A percentile compares a stretch with the other conserved stretches of the same genome.
phyloP scores from a whole-genome alignment of 768 basidiomycete genomes.

The Rubroboletus satanas region DNA sequence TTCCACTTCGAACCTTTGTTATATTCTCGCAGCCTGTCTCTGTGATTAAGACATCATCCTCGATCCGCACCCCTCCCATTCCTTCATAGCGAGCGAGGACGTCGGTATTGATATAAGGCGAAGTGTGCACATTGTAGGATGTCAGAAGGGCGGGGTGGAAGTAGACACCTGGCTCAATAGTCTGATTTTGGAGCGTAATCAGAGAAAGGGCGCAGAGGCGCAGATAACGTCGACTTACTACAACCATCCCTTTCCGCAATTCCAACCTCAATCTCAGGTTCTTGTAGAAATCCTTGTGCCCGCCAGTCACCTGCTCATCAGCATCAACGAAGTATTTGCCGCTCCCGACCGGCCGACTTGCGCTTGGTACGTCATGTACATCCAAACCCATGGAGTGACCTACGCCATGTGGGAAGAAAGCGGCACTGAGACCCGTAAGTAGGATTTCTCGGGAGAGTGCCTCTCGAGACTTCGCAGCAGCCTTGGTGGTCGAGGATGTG shows the following conservation, averaged over 20 bases:
- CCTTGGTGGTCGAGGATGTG: not conserved
- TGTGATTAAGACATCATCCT: constrained; percentile 85
- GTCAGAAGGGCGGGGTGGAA: constrained; percentile 79
- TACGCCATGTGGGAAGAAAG: constrained; percentile 93
- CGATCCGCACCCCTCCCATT: constrained; percentile 91
- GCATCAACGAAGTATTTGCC: constrained; percentile 64
- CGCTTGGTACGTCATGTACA: constrained; percentile 86
- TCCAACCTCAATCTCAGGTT: constrained; percentile 78
- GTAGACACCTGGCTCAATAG: constrained; percentile 88
- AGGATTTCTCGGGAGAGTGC: constrained; percentile 51
- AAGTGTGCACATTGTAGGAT: constrained; percentile 57
- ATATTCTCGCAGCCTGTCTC: constrained; percentile 74
- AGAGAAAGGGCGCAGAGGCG: not conserved
- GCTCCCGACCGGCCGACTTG: constrained; percentile 67
- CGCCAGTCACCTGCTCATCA: constrained; percentile 56
- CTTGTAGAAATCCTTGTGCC: constrained; percentile 68
- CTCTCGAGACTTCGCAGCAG: constrained; percentile 10
- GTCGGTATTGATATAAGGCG: constrained; percentile 36
- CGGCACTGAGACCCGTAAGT: constrained; percentile 68
- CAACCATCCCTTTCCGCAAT: constrained; percentile 77
- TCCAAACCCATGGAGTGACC: constrained; percentile 92
- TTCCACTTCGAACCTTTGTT: constrained; percentile 80
- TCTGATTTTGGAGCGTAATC: constrained; percentile 40
- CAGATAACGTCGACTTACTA: constrained; percentile 49
- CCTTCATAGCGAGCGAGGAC: constrained; percentile 50